A percentile compares a stretch with the other conserved stretches of the same genome.
phyloP scores from a whole-genome alignment of 345 rosid genomes.

The Zanthoxylum bungeanum region DNA sequence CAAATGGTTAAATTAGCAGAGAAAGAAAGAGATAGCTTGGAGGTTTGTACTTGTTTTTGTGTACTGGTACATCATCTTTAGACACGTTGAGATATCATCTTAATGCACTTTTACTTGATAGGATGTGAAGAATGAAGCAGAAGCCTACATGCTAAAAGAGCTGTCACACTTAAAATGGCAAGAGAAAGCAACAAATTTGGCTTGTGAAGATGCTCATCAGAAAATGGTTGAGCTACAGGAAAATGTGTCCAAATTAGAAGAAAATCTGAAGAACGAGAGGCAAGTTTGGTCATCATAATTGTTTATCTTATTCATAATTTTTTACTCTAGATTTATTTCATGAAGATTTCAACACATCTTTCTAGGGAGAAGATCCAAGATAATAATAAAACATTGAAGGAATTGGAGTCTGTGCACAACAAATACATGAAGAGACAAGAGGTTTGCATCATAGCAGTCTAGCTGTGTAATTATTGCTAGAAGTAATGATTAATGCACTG shows the following conservation, averaged over 20 bases:
- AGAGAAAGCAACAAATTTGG: conserved; percentile 85
- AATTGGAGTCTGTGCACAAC: conserved; percentile 70
- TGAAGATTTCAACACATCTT: conserved; percentile 8
- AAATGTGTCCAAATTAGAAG: conserved; percentile 59
- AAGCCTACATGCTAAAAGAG: conserved; percentile 92
- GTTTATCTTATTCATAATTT: background rate
- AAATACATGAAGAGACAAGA: conserved; percentile 72
- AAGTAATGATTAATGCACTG: background rate
- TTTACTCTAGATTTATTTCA: background rate
- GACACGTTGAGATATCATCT: conserved; percentile 8
- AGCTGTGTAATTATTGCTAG: conserved; percentile 11
- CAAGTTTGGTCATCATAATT: conserved; percentile 22
- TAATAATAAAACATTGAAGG: conserved; percentile 59
- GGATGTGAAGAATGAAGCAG: conserved; percentile 95
- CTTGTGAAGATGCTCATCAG: conserved; percentile 57
- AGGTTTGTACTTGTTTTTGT: conserved; percentile 51
- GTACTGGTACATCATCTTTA: background rate
- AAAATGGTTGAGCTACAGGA: conserved; percentile 59
- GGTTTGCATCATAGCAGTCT: conserved; percentile 44
- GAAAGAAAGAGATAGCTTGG: conserved; percentile 91
- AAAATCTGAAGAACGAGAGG: conserved; percentile 66
- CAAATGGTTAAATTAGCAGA: conserved; percentile 98
- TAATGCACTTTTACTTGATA: conserved; percentile 32
- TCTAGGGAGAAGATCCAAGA: conserved; percentile 77
- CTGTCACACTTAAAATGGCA: conserved; percentile 84